Evolutionary conservation across 2,329 filamentous ascomycete genomes (phyloP).

Genomic region (Cyphellophora europaea): DNA sequence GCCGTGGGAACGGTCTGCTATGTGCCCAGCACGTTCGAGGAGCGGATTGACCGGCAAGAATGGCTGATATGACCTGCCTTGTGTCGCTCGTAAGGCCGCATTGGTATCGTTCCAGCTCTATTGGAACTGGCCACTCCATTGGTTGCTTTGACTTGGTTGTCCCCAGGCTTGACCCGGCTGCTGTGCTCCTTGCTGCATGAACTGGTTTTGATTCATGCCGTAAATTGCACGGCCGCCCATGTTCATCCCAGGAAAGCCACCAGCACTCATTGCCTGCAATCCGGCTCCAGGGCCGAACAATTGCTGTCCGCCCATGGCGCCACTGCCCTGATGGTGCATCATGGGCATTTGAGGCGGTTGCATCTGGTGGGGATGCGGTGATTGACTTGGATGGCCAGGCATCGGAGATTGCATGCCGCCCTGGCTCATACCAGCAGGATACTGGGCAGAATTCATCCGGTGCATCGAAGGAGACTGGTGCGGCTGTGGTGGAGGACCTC

Average conservation of each 20-base stretch:
- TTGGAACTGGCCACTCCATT: too few species aligned
- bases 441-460: slow-evolving; percentile 23
- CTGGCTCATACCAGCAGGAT: slow-evolving; percentile 15
- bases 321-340: slow-evolving; percentile 16
- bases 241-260: slow-evolving; percentile 11
- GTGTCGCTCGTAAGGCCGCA: too few species aligned
- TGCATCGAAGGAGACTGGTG: slow-evolving; percentile 46
- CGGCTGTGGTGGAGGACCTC: slow-evolving; percentile 52
- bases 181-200: slow-evolving; percentile 15
- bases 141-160: too few species aligned
- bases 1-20: too few species aligned
- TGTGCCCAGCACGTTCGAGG: too few species aligned
- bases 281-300: slow-evolving; percentile 18
- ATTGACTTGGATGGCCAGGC: slow-evolving; percentile 13
- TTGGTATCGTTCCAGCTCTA: too few species aligned
- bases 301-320: slow-evolving; percentile 13
- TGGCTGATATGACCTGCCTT: too few species aligned
- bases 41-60: too few species aligned
- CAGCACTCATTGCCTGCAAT: slow-evolving; percentile 18
- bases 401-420: slow-evolving; percentile 19
- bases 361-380: slow-evolving; percentile 18
- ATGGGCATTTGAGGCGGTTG: slow-evolving; percentile 19
- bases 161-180: slow-evolving; percentile 16
- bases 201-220: slow-evolving; percentile 14
- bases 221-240: slow-evolving; percentile 16